phyloP scores from a whole-genome alignment of 768 basidiomycete species.

The Phaffia tasmanica region DNA sequence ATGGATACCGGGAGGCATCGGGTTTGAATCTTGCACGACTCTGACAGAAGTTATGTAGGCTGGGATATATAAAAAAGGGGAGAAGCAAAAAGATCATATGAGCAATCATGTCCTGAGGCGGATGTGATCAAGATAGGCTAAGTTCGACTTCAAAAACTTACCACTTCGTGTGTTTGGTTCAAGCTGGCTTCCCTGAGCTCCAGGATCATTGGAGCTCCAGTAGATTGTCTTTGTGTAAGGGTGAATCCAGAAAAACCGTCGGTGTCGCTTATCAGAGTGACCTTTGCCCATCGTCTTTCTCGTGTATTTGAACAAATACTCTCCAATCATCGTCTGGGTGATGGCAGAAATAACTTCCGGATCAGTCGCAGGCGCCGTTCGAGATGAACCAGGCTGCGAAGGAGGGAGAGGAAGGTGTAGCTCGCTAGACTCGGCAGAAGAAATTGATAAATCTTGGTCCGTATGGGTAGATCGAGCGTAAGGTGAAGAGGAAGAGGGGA shows the following conservation, averaged over 20 bases:
- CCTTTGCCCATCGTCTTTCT: slow-evolving; percentile 78
- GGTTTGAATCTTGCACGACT: slow-evolving; percentile 85
- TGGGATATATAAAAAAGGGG: slow-evolving; percentile 33
- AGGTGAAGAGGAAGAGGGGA: slow-evolving; percentile 8
- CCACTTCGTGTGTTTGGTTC: slow-evolving; percentile 96
- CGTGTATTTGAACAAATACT: slow-evolving; percentile 97
- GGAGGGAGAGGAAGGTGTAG: slow-evolving; percentile 13
- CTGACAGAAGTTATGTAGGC: slow-evolving; percentile 89
- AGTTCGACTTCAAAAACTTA: slow-evolving; percentile 50
- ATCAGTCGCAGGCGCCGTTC: slow-evolving; percentile 55
- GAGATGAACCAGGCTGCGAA: slow-evolving; percentile 14
- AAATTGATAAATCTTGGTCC: slow-evolving; percentile 15
- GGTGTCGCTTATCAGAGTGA: slow-evolving; percentile 77
- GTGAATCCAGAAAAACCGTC: slow-evolving; percentile 99
- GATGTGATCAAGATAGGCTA: neutral
- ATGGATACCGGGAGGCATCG: slow-evolving; percentile 85
- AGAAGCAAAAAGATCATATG: slow-evolving; percentile 1
- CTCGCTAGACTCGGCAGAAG: slow-evolving; percentile 29
- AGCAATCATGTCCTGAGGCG: slow-evolving; percentile 19
- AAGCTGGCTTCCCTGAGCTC: slow-evolving; percentile 58
- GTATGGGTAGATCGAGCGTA: neutral
- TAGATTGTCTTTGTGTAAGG: slow-evolving; percentile 96
- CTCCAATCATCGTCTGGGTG: slow-evolving; percentile 99
- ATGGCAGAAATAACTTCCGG: slow-evolving; percentile 87
- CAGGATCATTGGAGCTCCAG: slow-evolving; percentile 92